Evolutionary conservation across 2,329 filamentous ascomycete genomes (phyloP), one percentile per base, ranked within the genome.

Genomic region (Pestalotiopsis sp.): DNA sequence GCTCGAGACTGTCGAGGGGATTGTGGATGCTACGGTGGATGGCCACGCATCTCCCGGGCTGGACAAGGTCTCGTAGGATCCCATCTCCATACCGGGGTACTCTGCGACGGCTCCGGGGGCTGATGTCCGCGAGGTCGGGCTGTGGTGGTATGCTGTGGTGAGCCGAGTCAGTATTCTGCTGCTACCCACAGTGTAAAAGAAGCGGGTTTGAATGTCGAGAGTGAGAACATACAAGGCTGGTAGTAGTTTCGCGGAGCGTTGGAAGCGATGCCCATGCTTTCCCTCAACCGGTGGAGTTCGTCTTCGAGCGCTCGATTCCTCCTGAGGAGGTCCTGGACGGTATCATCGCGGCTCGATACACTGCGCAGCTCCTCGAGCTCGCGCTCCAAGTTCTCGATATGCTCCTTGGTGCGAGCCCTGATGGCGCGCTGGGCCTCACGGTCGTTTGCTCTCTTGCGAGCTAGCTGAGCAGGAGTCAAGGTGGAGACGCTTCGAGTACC

Each of bases 371-470:
- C 92, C 67, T 90, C 87, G 70, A 97, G 91, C 74, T 92, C 89
- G 71, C 85, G 85, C 82, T 97, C 93, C 65, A 97, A 84, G 25
- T 85, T 85, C 77, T 96, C 93, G 75, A 97, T 97, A 78, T 94
- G 92, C 76, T 92, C 89, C 83, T 94, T 95, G 52, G 94, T 97
- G 74, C 94, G 88, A 79, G 94, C 93, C 64, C 94, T 87, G 72
- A 97, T 97, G 57, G 93, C 93, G 64, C 94, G 89, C 82, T 97
- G 94, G 57, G 94, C 94, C 81, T 97, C 94, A 71, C 94, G 89
- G 79, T 97, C 94, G 83, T 97, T 97, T 76, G 94, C 93, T 72
- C 95, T 88, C 84, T 97, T 98, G 80, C 94, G 92, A 38, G 92
- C 93, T 69, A 97, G 88, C 81, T 97, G 95, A 71, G 95, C 92